Evolutionary conservation across 257 asterid species (phyloP).

Genomic region (Scutellaria barbata): DNA sequence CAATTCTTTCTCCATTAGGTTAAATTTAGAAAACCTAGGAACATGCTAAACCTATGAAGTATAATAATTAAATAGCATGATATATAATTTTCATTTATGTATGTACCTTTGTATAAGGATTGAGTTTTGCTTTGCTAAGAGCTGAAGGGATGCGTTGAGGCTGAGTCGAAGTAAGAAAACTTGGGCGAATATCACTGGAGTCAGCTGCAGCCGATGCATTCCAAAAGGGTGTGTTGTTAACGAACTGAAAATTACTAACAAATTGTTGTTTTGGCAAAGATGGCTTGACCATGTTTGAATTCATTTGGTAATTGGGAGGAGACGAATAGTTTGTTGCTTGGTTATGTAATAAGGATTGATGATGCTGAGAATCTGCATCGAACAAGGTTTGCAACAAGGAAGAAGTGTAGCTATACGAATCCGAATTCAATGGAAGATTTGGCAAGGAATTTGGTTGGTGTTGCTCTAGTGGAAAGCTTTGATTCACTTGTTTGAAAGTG

Average conservation of each 20-base stretch:
- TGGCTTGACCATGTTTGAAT: constrained; percentile 31
- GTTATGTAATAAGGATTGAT: constrained; percentile 32
- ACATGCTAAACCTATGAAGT: background rate
- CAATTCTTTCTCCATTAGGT: background rate
- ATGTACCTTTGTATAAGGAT: constrained; percentile 37
- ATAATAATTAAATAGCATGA: too few relatives aligned
- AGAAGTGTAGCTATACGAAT: constrained; percentile 50
- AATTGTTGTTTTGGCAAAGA: constrained; percentile 29
- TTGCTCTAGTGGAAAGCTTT: constrained; percentile 22
- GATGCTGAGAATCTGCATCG: constrained; percentile 43
- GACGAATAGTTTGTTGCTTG: constrained; percentile 33
- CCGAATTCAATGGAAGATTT: constrained; percentile 40
- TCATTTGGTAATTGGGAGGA: constrained; percentile 34
- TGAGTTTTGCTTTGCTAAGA: background rate
- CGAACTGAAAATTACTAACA: constrained; percentile 38
- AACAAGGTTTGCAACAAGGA: constrained; percentile 56
- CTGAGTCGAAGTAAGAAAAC: constrained; percentile 6
- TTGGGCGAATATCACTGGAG: constrained; percentile 30
- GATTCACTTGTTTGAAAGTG: constrained; percentile 9
- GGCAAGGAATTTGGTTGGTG: constrained; percentile 22
- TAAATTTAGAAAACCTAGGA: constrained; percentile 12
- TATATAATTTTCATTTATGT: too few relatives aligned
- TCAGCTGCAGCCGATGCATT: constrained; percentile 37
- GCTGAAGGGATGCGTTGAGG: constrained; percentile 46
- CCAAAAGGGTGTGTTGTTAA: constrained; percentile 38